Evolutionary conservation across 805 yeast species (phyloP), one percentile per base, ranked within the genome.

Genomic region (Jamesozyma rosinii): DNA sequence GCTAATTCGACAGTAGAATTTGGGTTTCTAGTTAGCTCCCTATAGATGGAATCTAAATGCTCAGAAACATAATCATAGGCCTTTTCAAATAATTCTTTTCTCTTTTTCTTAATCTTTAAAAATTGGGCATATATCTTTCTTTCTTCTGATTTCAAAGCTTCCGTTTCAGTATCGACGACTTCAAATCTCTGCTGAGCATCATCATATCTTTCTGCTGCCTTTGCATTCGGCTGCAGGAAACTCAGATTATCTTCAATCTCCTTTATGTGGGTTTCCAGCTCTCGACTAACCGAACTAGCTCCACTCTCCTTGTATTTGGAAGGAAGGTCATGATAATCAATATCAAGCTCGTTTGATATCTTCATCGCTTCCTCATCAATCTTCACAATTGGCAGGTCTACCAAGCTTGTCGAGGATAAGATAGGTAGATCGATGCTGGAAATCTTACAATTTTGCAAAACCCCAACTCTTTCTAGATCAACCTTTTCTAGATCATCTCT

Each of bases 31-130:
- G 97, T 92, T 40, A 92, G 69, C 54, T 89, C 97, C 56, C 88
- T 82, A 63, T 90, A 92, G 9, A 87, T 79, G 0, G 68, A 64
- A 58, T 85, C 94, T 50, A 92, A 82, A 44, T 75, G 72, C 2
- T 68, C 70, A 3, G 90, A 76, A 27, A 90, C 81, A 54, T 83
- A 87, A n/a, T 75, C 72, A 54, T 82, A 88, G 0, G 95, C 90
- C 33, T 70, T 68, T 63, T 75, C 79, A 61, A 90, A 92, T 27
- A 64, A 52, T 5, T 74, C 74, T 44, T 72, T 74, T 50, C 98
- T 75, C 44, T 70, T 65, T 5, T 66, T 65, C 51, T 77, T 81
- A 17, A 88, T 68, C 4, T 66, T 73, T 33, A 77, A 72, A 59
- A 84, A 88, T 46, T 71, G 69, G 13, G 70, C 72, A 10, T 71